Conservation (phyloP, 257 asterid genomes). For the Penstemon barbatus region DNA sequence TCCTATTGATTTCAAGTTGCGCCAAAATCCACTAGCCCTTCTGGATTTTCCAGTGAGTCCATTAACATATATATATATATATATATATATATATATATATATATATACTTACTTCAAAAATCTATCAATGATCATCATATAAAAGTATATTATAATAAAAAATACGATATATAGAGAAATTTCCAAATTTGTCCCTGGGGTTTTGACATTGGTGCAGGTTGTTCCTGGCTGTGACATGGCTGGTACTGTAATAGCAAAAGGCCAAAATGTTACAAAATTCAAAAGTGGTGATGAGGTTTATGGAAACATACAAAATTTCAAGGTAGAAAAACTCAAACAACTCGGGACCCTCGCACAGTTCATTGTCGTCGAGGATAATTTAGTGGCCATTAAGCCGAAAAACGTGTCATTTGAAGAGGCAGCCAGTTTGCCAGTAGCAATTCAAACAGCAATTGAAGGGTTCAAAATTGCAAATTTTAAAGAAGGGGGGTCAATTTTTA, state of each 20-base stretch:
- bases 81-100: too few species aligned
- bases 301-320: constrained; percentile 59
- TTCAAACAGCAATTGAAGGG: constrained; percentile 62
- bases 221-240: constrained; percentile 80
- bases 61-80: neutral
- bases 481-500: constrained; percentile 45
- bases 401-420: constrained; percentile 60
- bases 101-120: neutral
- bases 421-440: constrained; percentile 60
- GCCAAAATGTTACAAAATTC: constrained; percentile 30
- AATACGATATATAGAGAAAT: neutral
- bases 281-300: constrained; percentile 53
- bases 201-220: constrained; percentile 32
- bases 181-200: neutral
- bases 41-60: constrained; percentile 49
- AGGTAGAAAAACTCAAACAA: constrained; percentile 32
- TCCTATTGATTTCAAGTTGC: constrained; percentile 68
- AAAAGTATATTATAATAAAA: neutral
- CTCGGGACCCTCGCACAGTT: constrained; percentile 58
- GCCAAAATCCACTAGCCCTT: constrained; percentile 37
- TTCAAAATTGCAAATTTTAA: constrained; percentile 44
- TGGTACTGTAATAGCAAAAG: constrained; percentile 54
- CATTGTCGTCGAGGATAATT: constrained; percentile 47
- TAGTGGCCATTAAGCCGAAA: constrained; percentile 50
- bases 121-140: neutral